Percentiles rank a stretch among this genome's conserved stretches.
phyloP scores from a whole-genome alignment of 2,329 filamentous ascomycete genomes.

The Colletotrichum sp. region DNA sequence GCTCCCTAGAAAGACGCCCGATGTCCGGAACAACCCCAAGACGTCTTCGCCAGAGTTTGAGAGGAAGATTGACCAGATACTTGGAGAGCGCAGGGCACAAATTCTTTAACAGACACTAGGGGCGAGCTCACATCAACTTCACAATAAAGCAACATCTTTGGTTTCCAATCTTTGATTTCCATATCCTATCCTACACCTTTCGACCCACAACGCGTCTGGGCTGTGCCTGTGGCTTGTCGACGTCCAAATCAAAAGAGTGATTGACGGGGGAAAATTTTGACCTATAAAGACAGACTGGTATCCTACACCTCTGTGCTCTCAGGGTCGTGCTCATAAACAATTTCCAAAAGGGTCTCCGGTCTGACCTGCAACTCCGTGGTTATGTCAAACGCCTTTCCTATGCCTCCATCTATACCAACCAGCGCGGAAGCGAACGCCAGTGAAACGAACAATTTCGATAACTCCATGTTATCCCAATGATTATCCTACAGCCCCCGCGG shows the following conservation, averaged over 20 bases:
- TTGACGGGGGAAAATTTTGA: neutral
- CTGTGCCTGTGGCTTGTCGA: neutral
- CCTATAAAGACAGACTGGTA: neutral
- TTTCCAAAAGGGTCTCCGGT: neutral
- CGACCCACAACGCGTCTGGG: neutral
- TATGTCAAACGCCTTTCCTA: neutral
- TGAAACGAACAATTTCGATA: neutral
- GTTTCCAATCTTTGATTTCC: neutral
- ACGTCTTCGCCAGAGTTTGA: constrained; percentile 48
- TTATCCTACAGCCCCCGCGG: neutral
- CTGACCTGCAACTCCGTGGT: neutral
- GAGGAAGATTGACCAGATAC: constrained; percentile 39
- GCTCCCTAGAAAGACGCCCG: constrained; percentile 36
- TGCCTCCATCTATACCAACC: neutral
- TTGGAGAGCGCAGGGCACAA: constrained; percentile 24
- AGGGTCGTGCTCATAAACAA: neutral
- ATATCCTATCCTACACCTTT: neutral
- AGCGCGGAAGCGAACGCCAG: neutral
- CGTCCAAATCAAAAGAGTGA: neutral
- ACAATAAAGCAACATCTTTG: neutral
- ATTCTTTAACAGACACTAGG: neutral
- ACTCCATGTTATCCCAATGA: neutral
- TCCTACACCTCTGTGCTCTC: neutral
- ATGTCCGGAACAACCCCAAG: constrained; percentile 38
- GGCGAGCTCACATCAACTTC: neutral